phyloP scores from a whole-genome alignment of 129 eudicot species.

The Glebionis coronaria region DNA sequence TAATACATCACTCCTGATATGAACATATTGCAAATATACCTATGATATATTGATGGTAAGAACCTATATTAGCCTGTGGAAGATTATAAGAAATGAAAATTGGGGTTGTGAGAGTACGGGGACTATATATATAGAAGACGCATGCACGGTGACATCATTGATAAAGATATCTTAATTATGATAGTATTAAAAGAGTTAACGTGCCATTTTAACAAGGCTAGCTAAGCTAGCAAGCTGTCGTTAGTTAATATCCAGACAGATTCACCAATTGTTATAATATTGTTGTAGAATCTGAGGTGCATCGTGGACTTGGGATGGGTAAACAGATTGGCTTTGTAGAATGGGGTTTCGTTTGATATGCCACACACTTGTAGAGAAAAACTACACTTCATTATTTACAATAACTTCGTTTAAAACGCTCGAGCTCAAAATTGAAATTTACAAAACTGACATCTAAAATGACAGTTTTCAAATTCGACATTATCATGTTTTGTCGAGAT shows the following conservation, averaged over 20 bases:
- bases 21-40: not conserved
- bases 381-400: too few relatives aligned
- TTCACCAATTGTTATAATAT: not conserved
- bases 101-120: not conserved
- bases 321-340: too few relatives aligned
- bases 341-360: too few relatives aligned
- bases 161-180: slow-evolving; percentile 21
- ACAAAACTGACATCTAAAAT: too few relatives aligned
- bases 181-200: slow-evolving; percentile 22
- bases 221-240: slow-evolving; percentile 35
- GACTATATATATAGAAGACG: slow-evolving; percentile 8
- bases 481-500: too few relatives aligned
- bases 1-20: slow-evolving; percentile 4
- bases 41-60: slow-evolving; percentile 6
- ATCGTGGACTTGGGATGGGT: too few relatives aligned
- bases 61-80: not conserved
- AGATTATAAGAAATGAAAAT: not conserved
- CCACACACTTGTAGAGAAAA: too few relatives aligned
- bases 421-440: too few relatives aligned
- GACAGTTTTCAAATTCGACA: too few relatives aligned
- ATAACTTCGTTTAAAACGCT: too few relatives aligned
- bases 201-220: slow-evolving; percentile 33
- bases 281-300: too few relatives aligned
- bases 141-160: slow-evolving; percentile 27
- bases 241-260: slow-evolving; percentile 17